Evolutionary conservation across 768 basidiomycete genomes (phyloP), one percentile per base, ranked within the genome.

Genomic region (Candolleomyces aberdarensis): DNA sequence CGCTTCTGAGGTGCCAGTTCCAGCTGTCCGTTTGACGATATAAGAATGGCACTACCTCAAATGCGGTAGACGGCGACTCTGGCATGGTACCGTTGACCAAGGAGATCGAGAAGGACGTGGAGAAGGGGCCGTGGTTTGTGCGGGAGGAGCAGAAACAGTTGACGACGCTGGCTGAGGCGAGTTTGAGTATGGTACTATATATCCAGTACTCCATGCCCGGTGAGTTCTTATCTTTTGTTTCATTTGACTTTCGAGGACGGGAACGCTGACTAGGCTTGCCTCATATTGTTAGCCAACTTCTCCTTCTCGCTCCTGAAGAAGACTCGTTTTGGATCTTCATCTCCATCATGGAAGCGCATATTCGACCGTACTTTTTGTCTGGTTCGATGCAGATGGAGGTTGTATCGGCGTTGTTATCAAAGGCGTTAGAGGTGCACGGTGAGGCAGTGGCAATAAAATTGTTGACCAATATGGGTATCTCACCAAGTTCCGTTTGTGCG

Each of bases 271-370:
- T 26, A 3, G 92, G 88, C 4, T 73, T 94, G 41, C 84, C 87
- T 7, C 76, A 83, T 11, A 86, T 93, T 56, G 83, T 86, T 20
- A 89, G 89, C 1, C 86, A 91, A 63, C 74, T 94, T 50, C 73
- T 94, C 0, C 73, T 88, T 9, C 85, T 89, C 51, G 84, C 90
- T 0, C 92, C 92, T 0, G 92, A 94, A 64, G 92, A 94, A 69
- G 92, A 94, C 64, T 92, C 90, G 0, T 94, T 94, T 71, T 94
- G 92, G 92, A 93, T 90, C 19, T 93, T 94, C 69, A 81, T 91
- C 0, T 91, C 91, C 3, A 75, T 94, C 64, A 94, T 94, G 92
- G 91, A 94, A 64, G 81, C 83, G 0, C 86, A 92, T 64, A 76
- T 93, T n/a, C 87, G 92, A 1, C 78, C 86, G 0, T 92, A 92